A percentile compares a stretch with the other conserved stretches of the same genome.
These are phyloP conservation scores for Aspergillus caelatus DNA, from an alignment of 2,329 filamentous ascomycete species.

Conservation along the genomic window DNA sequence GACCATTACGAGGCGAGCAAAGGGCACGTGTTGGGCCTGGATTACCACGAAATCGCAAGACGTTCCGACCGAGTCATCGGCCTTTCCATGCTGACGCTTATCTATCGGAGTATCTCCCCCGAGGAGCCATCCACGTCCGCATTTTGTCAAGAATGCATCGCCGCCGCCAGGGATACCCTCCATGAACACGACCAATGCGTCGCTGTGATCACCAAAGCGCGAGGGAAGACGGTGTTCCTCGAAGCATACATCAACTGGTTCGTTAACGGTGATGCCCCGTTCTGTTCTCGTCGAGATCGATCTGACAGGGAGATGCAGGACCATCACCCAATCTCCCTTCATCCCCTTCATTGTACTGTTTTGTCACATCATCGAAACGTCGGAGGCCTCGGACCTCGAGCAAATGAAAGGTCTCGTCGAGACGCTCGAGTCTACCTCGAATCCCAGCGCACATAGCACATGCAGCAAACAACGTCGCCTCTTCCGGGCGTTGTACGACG, in stretches of 20 bases:
- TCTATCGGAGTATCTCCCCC: slow-evolving; percentile 13
- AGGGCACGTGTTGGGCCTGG: not conserved
- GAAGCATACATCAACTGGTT: slow-evolving; percentile 14
- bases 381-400: slow-evolving; percentile 12
- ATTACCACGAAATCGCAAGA: not conserved
- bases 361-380: slow-evolving; percentile 18
- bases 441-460: too few species aligned
- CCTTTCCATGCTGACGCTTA: slow-evolving; percentile 8
- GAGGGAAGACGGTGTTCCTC: slow-evolving; percentile 2
- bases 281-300: too few species aligned
- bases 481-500: too few species aligned
- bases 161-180: slow-evolving; percentile 8
- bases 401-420: slow-evolving; percentile 13
- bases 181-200: slow-evolving; percentile 12
- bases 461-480: too few species aligned
- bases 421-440: slow-evolving; percentile 1
- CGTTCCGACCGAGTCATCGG: not conserved
- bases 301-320: not conserved
- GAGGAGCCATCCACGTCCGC: slow-evolving; percentile 1
- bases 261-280: not conserved
- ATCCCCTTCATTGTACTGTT: slow-evolving; percentile 20
- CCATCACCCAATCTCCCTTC: slow-evolving; percentile 11
- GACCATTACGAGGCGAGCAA: too few species aligned
- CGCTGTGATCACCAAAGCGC: not conserved
- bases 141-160: slow-evolving; percentile 11